Evolutionary conservation across 2,329 filamentous ascomycete species (phyloP).

Genomic region (Lachnellula suecica): DNA sequence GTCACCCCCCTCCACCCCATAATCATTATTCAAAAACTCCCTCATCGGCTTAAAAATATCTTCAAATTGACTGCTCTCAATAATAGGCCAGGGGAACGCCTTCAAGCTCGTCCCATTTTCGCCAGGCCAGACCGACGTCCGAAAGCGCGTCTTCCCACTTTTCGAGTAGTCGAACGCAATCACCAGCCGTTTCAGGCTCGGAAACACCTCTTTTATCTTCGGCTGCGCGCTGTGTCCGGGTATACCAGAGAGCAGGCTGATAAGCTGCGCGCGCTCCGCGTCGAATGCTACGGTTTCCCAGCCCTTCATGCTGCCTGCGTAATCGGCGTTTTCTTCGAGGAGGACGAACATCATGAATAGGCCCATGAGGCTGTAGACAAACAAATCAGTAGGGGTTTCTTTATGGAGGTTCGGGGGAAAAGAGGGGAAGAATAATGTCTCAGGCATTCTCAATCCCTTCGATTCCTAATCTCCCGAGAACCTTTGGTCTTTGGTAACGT

Average conservation of each 20-base stretch:
- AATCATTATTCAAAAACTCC: slow-evolving; percentile 26
- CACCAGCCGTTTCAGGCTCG: slow-evolving; percentile 24
- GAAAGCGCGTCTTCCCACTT: slow-evolving; percentile 27
- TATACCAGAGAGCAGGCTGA: slow-evolving; percentile 28
- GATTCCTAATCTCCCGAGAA: no score
- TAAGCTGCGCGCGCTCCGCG: slow-evolving; percentile 29
- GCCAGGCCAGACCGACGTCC: slow-evolving; percentile 31
- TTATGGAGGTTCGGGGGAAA: no score
- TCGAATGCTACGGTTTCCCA: slow-evolving; percentile 33
- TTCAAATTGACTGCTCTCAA: slow-evolving; percentile 14
- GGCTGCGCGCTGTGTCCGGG: slow-evolving; percentile 25
- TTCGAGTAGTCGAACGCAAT: slow-evolving; percentile 31
- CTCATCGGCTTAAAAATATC: slow-evolving; percentile 24
- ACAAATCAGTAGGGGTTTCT: no score
- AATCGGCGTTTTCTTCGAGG: slow-evolving; percentile 26
- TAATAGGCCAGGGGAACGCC: slow-evolving; percentile 12
- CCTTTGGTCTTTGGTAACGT: no score
- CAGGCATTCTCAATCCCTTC: no score
- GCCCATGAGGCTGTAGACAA: slow-evolving; percentile 30
- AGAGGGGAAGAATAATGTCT: no score
- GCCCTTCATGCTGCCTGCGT: slow-evolving; percentile 26
- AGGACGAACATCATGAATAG: slow-evolving; percentile 33
- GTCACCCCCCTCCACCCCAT: slow-evolving; percentile 10
- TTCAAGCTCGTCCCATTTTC: slow-evolving; percentile 27
- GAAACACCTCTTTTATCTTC: slow-evolving; percentile 29